Percentiles rank a stretch among this genome's conserved stretches.
phyloP scores from a whole-genome alignment of 352 stramenopile genomes.

The Globisporangium echinulatum region DNA sequence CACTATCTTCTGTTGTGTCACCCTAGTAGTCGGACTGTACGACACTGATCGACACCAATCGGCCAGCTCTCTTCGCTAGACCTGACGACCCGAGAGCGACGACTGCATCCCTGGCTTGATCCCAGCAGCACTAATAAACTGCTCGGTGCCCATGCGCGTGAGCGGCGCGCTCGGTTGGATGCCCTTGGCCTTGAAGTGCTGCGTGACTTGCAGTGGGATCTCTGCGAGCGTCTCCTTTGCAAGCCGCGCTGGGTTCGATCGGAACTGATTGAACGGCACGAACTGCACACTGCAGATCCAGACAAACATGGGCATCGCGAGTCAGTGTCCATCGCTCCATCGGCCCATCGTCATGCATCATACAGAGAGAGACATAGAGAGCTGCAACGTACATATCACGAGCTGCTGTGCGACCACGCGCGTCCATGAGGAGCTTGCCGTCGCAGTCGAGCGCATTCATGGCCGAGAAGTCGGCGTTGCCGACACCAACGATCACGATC shows the following conservation, averaged over 20 bases:
- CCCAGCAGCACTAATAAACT: conserved; percentile 9
- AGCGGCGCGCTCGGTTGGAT: conserved; percentile 48
- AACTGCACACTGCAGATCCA: conserved; percentile 52
- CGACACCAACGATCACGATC: conserved; percentile 80
- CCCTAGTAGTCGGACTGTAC: too few relatives aligned
- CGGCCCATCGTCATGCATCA: not conserved
- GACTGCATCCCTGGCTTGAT: not conserved
- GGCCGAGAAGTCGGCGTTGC: conserved; percentile 61
- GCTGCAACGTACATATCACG: conserved; percentile 54
- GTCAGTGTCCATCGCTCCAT: not conserved
- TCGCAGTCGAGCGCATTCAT: conserved; percentile 58
- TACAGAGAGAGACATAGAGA: not conserved
- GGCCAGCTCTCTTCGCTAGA: not conserved
- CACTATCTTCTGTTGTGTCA: too few relatives aligned
- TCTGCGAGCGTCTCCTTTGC: conserved; percentile 69
- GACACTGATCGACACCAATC: too few relatives aligned
- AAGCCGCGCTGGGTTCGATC: conserved; percentile 45
- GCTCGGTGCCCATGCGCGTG: conserved; percentile 45
- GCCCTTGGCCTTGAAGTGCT: conserved; percentile 54
- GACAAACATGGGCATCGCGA: conserved; percentile 7
- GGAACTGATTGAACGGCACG: conserved; percentile 67
- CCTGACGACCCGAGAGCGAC: conserved; percentile 5
- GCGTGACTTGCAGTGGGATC: conserved; percentile 52
- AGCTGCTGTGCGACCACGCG: conserved; percentile 26
- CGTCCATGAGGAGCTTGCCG: conserved; percentile 45